Conservation (phyloP, 73 alveolate species). For the Paraurostyla sp. region DNA sequence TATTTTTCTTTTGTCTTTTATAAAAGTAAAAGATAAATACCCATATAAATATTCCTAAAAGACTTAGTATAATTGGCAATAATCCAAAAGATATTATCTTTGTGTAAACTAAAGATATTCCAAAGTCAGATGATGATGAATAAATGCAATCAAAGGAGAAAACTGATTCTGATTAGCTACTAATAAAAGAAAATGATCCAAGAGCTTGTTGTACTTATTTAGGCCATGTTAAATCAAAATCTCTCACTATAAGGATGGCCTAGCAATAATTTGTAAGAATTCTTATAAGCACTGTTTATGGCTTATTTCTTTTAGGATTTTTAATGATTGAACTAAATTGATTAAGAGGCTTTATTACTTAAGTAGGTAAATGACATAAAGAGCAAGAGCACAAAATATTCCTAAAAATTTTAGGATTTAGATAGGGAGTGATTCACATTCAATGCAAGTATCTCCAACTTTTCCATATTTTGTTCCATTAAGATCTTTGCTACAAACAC, state of each 20-base stretch:
- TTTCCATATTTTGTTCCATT: neutral
- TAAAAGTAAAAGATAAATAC: neutral
- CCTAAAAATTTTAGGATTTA: neutral
- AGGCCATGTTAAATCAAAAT: constrained; percentile 36
- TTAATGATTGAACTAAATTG: neutral
- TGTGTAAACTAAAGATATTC: neutral
- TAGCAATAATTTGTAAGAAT: constrained; percentile 14
- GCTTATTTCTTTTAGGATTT: constrained; percentile 5
- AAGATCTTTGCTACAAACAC: neutral
- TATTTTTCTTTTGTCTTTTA: neutral
- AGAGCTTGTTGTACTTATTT: neutral
- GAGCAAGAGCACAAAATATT: neutral
- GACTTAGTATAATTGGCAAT: neutral
- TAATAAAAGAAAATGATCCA: neutral
- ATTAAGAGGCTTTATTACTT: neutral
- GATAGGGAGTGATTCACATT: neutral
- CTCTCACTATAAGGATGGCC: neutral
- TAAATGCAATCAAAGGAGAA: constrained; percentile 14
- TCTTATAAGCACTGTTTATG: constrained; percentile 24
- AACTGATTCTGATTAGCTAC: neutral
- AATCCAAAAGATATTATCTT: neutral
- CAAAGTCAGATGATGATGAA: neutral
- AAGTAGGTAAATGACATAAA: neutral
- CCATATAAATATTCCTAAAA: neutral
- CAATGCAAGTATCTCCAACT: neutral